phyloP scores from a whole-genome alignment of 495 filamentous ascomycete species.

The Hyaloscypha finlandica region DNA sequence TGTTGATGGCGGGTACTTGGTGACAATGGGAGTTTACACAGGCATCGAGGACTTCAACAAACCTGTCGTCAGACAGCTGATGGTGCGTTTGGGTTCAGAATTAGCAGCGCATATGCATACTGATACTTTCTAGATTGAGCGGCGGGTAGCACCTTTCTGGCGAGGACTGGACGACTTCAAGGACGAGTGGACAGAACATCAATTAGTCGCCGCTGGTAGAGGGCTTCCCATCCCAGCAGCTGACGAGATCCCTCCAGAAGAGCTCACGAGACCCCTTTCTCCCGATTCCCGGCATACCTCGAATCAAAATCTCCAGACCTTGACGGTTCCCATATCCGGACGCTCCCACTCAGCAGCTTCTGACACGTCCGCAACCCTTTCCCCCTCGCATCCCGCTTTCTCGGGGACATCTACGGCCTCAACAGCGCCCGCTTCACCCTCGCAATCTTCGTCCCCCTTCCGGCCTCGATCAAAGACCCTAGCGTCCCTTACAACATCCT shows the following conservation, averaged over 20 bases:
- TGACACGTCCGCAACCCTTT: conserved; percentile 28
- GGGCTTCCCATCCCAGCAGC: conserved; percentile 82
- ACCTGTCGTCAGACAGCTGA: conserved; percentile 82
- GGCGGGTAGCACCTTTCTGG: conserved; percentile 93
- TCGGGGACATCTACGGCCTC: conserved; percentile 23
- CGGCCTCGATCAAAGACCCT: conserved; percentile 65
- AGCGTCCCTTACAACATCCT: conserved; percentile 72
- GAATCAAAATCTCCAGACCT: conserved; percentile 29
- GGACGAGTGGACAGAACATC: conserved; percentile 88
- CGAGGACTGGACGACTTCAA: conserved; percentile 87
- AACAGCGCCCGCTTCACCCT: conserved; percentile 16
- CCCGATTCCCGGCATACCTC: conserved; percentile 34
- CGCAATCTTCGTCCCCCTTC: conserved; percentile 30
- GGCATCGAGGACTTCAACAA: conserved; percentile 94
- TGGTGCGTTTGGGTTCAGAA: conserved; percentile 55
- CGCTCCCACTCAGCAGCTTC: conserved; percentile 32
- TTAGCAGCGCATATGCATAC: background rate
- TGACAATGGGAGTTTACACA: conserved; percentile 92
- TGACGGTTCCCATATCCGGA: conserved; percentile 30
- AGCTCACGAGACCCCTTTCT: conserved; percentile 50
- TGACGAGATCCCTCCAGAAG: conserved; percentile 72
- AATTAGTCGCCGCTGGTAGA: conserved; percentile 88
- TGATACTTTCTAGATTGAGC: conserved; percentile 68
- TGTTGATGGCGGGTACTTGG: conserved; percentile 92
- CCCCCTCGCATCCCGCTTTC: conserved; percentile 30